Evolutionary conservation across 305 asterid species (phyloP).

Genomic region (Solanum aculeatissimum): DNA sequence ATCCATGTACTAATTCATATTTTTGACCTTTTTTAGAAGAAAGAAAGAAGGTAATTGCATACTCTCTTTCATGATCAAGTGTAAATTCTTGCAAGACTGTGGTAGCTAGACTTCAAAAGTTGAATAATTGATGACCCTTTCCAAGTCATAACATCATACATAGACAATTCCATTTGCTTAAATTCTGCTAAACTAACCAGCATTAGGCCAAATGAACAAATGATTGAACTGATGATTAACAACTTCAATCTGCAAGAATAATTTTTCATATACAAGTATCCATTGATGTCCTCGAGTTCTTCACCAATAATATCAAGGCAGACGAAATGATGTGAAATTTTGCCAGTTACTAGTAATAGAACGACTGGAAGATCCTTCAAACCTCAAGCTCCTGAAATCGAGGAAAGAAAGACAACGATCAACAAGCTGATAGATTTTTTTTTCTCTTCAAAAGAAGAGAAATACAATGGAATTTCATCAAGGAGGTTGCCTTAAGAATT

Average conservation of each 20-base stretch:
- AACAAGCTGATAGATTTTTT: not conserved
- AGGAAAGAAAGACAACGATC: not conserved
- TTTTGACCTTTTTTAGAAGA: not conserved
- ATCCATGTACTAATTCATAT: not conserved
- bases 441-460: no score
- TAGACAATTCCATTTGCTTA: not conserved
- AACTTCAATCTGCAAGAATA: not conserved
- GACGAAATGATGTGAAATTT: not conserved
- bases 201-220: not conserved
- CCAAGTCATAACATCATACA: not conserved
- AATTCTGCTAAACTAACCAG: not conserved
- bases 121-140: not conserved
- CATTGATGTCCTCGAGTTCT: not conserved
- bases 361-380: constrained; percentile 14
- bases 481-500: no score
- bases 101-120: not conserved
- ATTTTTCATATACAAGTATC: not conserved
- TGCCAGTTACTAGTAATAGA: constrained; percentile 9
- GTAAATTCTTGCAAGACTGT: not conserved
- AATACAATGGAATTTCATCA: no score
- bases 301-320: not conserved
- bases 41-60: not conserved
- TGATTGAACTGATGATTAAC: not conserved
- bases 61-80: not conserved
- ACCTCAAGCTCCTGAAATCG: constrained; percentile 3